phyloP scores from a whole-genome alignment of 2,329 filamentous ascomycete genomes.

The Plectosphaerella plurivora region DNA sequence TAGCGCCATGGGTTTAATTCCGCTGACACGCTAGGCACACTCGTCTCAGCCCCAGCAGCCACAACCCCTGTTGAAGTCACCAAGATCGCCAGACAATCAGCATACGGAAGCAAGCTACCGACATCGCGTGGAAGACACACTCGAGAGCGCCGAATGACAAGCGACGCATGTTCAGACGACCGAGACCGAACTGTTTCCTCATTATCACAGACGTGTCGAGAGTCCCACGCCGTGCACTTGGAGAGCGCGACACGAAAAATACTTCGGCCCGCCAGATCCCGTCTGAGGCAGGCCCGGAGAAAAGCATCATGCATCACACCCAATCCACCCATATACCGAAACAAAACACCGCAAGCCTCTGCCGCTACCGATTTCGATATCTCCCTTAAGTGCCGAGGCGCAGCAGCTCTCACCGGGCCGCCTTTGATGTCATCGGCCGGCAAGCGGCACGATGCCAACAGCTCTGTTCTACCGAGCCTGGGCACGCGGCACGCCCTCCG shows the following conservation, averaged over 20 bases:
- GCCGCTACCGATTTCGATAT: neutral
- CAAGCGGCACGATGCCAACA: neutral
- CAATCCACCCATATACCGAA: neutral
- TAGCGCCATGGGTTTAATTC: neutral
- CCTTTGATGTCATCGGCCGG: conserved; percentile 9
- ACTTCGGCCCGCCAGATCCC: no score
- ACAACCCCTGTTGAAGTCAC: neutral
- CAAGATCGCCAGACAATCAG: neutral
- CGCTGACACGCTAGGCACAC: conserved; percentile 9
- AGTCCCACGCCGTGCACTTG: no score
- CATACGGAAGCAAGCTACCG: no score
- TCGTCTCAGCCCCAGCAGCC: conserved; percentile 9
- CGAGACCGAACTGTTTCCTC: no score
- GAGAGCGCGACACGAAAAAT: no score
- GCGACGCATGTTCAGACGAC: no score
- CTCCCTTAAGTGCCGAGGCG: neutral
- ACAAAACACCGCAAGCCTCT: neutral
- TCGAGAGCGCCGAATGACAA: no score
- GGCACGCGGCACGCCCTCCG: neutral
- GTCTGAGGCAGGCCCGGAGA: neutral
- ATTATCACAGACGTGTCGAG: no score
- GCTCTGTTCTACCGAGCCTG: conserved; percentile 1
- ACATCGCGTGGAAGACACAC: no score
- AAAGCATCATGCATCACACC: neutral
- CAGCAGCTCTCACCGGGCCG: neutral